Conservation (phyloP, 1,284 basidiomycete species). For the Melampsora larici-populina region DNA sequence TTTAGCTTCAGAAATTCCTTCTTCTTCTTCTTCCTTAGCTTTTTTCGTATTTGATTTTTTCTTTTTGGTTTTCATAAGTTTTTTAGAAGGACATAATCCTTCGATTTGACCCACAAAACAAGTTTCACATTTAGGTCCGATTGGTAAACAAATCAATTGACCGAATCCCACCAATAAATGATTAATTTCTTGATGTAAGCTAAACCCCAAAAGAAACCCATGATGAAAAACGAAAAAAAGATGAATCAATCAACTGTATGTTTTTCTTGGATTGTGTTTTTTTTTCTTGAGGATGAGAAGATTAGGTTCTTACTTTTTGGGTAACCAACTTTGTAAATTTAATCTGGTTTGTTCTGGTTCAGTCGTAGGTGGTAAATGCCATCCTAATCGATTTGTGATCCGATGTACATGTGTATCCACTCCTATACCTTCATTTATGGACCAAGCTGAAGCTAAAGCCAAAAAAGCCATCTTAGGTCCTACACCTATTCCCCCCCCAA, state of each 20-base stretch:
- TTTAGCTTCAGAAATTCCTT: neutral
- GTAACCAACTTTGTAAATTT: constrained; percentile 87
- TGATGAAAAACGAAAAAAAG: neutral
- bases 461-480: constrained; percentile 55
- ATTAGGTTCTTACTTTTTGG: constrained; percentile 58
- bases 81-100: constrained; percentile 55
- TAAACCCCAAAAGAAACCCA: neutral
- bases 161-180: constrained; percentile 87
- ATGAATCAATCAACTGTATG: constrained; percentile 1
- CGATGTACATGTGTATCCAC: constrained; percentile 95
- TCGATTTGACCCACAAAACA: constrained; percentile 58
- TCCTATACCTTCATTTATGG: constrained; percentile 85
- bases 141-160: constrained; percentile 80
- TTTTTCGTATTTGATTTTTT: neutral
- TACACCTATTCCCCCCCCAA: constrained; percentile 49
- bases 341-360: constrained; percentile 82
- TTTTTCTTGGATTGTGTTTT: neutral
- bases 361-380: constrained; percentile 80
- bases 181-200: constrained; percentile 74
- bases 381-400: constrained; percentile 84
- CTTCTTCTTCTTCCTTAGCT: constrained; percentile 5
- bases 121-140: constrained; percentile 75
- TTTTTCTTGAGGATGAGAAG: neutral
- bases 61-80: constrained; percentile 9
- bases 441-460: constrained; percentile 76